phyloP scores from a whole-genome alignment of 495 filamentous ascomycete species.

The Penicillium flavigenum region DNA sequence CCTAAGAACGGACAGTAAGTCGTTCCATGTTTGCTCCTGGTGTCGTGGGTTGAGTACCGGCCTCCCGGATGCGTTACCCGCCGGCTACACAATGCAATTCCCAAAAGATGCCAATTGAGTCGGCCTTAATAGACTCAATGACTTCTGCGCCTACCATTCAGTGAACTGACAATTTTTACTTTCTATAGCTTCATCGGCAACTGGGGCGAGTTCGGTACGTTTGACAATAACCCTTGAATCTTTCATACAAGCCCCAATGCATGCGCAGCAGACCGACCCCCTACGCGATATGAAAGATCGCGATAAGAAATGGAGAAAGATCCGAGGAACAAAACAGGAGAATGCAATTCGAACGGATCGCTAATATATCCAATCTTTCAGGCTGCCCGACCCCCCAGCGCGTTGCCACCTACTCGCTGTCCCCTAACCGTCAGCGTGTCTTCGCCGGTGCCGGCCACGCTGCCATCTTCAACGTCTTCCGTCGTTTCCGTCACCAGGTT shows the following conservation, averaged over 20 bases:
- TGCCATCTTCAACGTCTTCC: slow-evolving; percentile 65
- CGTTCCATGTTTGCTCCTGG: slow-evolving; percentile 15
- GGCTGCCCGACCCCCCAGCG: slow-evolving; percentile 58
- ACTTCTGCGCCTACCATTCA: neutral
- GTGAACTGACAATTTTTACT: slow-evolving; percentile 28
- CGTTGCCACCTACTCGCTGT: slow-evolving; percentile 60
- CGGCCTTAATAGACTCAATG: neutral
- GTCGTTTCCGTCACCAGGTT: slow-evolving; percentile 62
- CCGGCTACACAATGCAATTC: slow-evolving; percentile 11
- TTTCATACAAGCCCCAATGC: slow-evolving; percentile 18
- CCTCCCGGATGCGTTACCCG: slow-evolving; percentile 29
- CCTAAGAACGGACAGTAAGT: slow-evolving; percentile 73
- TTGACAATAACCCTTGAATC: slow-evolving; percentile 26
- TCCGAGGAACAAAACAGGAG: too few relatives aligned
- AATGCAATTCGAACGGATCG: neutral
- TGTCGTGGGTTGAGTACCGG: slow-evolving; percentile 17
- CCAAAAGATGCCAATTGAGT: slow-evolving; percentile 4
- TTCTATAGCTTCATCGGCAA: slow-evolving; percentile 71
- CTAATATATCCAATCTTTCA: slow-evolving; percentile 15
- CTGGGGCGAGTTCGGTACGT: slow-evolving; percentile 87
- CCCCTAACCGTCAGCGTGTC: slow-evolving; percentile 64
- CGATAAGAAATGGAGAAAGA: neutral
- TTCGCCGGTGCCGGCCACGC: slow-evolving; percentile 60
- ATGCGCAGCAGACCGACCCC: slow-evolving; percentile 12
- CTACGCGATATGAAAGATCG: neutral